Evolutionary conservation across 768 basidiomycete species (phyloP).

Genomic region (Lactarius trivialis): DNA sequence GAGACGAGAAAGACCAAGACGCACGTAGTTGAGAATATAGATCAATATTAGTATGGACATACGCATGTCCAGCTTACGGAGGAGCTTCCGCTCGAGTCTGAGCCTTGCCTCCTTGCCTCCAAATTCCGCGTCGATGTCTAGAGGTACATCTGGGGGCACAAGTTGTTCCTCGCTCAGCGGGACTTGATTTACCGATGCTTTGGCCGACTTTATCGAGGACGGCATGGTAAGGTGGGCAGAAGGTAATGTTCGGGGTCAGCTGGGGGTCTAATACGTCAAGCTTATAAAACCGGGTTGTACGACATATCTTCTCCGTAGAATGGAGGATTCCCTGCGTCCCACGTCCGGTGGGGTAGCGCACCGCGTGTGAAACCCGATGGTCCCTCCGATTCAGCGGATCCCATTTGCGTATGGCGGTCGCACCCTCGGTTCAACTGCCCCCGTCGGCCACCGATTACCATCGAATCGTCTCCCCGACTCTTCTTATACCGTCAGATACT

Average conservation of each 20-base stretch:
- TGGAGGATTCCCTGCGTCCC: neutral
- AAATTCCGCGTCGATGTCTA: slow-evolving; percentile 31
- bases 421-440: slow-evolving; percentile 34
- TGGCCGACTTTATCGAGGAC: slow-evolving; percentile 11
- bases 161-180: neutral
- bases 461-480: slow-evolving; percentile 52
- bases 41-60: slow-evolving; percentile 40
- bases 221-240: slow-evolving; percentile 12
- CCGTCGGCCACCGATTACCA: slow-evolving; percentile 50
- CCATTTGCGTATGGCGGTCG: slow-evolving; percentile 33
- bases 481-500: slow-evolving; percentile 48
- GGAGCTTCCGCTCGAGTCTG: slow-evolving; percentile 37
- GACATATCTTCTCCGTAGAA: neutral
- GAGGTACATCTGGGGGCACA: neutral
- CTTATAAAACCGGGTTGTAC: neutral
- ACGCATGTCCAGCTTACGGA: slow-evolving; percentile 39
- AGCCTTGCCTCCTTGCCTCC: slow-evolving; percentile 35
- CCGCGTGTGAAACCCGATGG: neutral
- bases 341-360: neutral
- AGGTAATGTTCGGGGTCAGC: neutral
- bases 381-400: neutral
- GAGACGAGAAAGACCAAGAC: slow-evolving; percentile 10
- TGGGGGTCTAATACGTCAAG: neutral
- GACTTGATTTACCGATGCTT: neutral
- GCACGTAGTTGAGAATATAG: slow-evolving; percentile 43